These are phyloP conservation scores for Cornus florida DNA, from an alignment of 148 eudicot genomes.

Conservation along the genomic window DNA sequence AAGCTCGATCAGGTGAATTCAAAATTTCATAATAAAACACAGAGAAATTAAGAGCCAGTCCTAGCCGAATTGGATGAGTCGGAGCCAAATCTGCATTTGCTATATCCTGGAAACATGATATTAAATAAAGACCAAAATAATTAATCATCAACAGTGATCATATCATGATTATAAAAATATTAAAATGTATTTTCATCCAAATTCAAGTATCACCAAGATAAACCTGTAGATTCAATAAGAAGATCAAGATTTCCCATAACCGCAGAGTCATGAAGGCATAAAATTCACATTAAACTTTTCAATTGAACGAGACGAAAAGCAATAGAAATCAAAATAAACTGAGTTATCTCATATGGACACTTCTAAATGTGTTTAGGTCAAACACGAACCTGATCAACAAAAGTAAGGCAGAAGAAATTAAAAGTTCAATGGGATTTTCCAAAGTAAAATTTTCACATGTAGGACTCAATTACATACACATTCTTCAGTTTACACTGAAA, in stretches of 20 bases:
- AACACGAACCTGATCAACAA: no score
- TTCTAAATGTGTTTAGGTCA: no score
- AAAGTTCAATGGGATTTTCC: no score
- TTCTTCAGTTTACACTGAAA: no score
- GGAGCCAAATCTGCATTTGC: conserved; percentile 26
- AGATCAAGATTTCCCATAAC: no score
- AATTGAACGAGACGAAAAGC: no score
- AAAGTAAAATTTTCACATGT: background rate
- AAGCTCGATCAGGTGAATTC: conserved; percentile 30
- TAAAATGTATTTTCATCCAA: background rate
- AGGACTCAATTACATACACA: no score
- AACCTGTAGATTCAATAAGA: background rate
- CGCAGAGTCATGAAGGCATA: no score
- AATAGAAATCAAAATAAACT: no score
- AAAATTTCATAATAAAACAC: conserved; percentile 31
- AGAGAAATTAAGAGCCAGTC: conserved; percentile 31
- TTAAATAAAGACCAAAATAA: background rate
- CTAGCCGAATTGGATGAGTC: conserved; percentile 28
- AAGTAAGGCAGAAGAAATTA: no score
- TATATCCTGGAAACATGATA: conserved; percentile 18
- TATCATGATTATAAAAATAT: background rate
- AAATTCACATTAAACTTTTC: no score
- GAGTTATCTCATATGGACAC: background rate
- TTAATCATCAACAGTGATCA: background rate
- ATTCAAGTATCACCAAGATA: background rate